Percentiles rank a stretch among this genome's conserved stretches.
Evolutionary conservation across 192 early-diverging fungal genomes (phyloP).

Genomic region (Phlyctochytrium planicorne): DNA sequence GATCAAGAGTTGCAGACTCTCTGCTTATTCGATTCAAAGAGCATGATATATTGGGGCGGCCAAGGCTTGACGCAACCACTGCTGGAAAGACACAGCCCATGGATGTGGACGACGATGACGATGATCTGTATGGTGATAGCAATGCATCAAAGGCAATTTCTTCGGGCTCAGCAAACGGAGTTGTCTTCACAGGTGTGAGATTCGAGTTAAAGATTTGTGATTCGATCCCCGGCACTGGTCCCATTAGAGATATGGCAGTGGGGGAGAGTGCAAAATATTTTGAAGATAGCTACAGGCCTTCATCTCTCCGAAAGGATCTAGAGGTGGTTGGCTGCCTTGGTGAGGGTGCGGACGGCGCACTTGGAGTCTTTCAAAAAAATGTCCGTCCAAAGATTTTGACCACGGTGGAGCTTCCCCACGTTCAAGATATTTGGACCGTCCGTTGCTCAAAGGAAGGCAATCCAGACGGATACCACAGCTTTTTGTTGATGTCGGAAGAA

Average conservation of each 20-base stretch:
- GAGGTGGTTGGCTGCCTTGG: slow-evolving; percentile 65
- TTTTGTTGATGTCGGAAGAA: slow-evolving; percentile 66
- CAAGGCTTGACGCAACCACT: too few species aligned
- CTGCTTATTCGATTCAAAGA: slow-evolving; percentile 67
- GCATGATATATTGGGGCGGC: background rate
- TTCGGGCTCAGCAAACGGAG: slow-evolving; percentile 10
- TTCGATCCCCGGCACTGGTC: slow-evolving; percentile 73
- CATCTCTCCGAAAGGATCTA: slow-evolving; percentile 27
- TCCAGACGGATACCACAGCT: slow-evolving; percentile 28
- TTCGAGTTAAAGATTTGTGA: slow-evolving; percentile 74
- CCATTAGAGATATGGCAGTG: slow-evolving; percentile 72
- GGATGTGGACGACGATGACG: slow-evolving; percentile 32
- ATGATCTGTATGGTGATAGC: slow-evolving; percentile 39
- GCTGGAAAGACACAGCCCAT: background rate
- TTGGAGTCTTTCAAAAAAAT: slow-evolving; percentile 61
- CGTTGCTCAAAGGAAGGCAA: slow-evolving; percentile 42
- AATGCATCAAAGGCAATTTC: background rate
- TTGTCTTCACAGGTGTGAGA: slow-evolving; percentile 27
- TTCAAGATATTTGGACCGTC: slow-evolving; percentile 70
- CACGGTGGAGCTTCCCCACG: slow-evolving; percentile 53
- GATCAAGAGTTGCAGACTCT: slow-evolving; percentile 64
- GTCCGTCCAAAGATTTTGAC: slow-evolving; percentile 61
- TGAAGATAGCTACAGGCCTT: slow-evolving; percentile 25
- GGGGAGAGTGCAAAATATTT: slow-evolving; percentile 55
- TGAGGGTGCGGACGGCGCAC: slow-evolving; percentile 53